Conservation (phyloP, 2,329 filamentous ascomycete species). For the Colletotrichum brevisporum region DNA sequence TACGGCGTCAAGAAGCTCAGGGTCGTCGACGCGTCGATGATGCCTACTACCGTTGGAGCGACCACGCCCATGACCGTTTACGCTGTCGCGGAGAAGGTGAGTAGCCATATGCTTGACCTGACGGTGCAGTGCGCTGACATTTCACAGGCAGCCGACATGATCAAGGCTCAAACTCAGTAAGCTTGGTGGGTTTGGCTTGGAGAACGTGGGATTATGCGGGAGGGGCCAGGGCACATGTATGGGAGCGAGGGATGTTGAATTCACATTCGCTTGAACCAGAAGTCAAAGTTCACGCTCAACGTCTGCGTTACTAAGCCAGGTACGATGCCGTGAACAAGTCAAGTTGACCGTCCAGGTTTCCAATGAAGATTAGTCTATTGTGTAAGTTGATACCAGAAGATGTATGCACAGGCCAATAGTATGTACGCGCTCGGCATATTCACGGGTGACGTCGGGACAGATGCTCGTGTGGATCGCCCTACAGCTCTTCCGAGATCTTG, state of each 20-base stretch:
- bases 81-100: constrained; percentile 43
- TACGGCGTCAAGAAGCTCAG: constrained; percentile 46
- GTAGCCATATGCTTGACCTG: not conserved
- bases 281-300: too few relatives aligned
- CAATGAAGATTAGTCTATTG: not conserved
- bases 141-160: constrained; percentile 38
- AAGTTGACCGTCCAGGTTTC: too few relatives aligned
- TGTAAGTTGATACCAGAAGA: not conserved
- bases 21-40: constrained; percentile 43
- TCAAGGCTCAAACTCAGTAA: constrained; percentile 36
- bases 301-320: too few relatives aligned
- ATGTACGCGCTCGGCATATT: not conserved
- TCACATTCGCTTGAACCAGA: too few relatives aligned
- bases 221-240: too few relatives aligned
- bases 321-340: too few relatives aligned
- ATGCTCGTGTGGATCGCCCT: not conserved
- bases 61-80: constrained; percentile 43
- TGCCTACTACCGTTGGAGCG: constrained; percentile 42
- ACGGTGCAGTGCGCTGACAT: not conserved
- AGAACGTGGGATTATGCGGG: not conserved
- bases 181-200: not conserved
- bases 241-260: too few relatives aligned
- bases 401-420: not conserved
- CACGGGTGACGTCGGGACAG: not conserved
- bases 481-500: constrained; percentile 12